These are phyloP conservation scores for Aspergillus pseudoglaucus DNA, from an alignment of 2,329 filamentous ascomycete species.

Conservation along the genomic window DNA sequence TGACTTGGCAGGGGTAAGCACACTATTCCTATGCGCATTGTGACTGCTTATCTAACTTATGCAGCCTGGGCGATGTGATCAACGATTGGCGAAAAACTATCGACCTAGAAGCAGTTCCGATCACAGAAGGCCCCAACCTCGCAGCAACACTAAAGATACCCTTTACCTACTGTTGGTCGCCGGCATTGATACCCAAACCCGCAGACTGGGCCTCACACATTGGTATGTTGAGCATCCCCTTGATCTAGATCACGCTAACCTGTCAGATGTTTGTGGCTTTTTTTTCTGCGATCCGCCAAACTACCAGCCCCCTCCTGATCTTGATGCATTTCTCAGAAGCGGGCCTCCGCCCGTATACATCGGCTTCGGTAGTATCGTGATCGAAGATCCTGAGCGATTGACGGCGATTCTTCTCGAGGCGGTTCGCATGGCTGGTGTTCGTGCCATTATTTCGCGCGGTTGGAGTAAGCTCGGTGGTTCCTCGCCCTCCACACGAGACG, in stretches of 20 bases:
- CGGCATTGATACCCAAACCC: constrained; percentile 36
- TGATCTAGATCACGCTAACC: not conserved
- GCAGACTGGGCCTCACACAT: constrained; percentile 35
- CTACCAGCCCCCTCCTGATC: constrained; percentile 35
- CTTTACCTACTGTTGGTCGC: constrained; percentile 44
- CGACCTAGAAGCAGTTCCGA: constrained; percentile 34
- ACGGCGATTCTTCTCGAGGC: constrained; percentile 45
- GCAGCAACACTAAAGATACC: constrained; percentile 33
- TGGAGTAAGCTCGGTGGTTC: constrained; percentile 45
- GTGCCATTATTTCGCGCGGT: constrained; percentile 50
- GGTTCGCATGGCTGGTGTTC: constrained; percentile 40
- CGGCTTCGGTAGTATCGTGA: constrained; percentile 52
- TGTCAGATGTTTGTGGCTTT: constrained; percentile 39
- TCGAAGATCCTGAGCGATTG: constrained; percentile 44
- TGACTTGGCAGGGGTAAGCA: constrained; percentile 46
- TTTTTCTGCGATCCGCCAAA: constrained; percentile 36
- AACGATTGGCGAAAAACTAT: constrained; percentile 39
- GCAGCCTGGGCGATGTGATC: constrained; percentile 40
- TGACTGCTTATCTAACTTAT: not conserved
- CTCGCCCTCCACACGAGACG: constrained; percentile 18
- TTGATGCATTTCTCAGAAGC: constrained; percentile 39
- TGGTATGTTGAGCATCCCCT: constrained; percentile 12
- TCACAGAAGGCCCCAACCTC: constrained; percentile 32
- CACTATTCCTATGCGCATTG: not conserved
- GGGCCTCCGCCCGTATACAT: constrained; percentile 50